Base-by-base conservation (phyloP, 352 stramenopile genomes). In the Phytophthora uliginosa region DNA sequence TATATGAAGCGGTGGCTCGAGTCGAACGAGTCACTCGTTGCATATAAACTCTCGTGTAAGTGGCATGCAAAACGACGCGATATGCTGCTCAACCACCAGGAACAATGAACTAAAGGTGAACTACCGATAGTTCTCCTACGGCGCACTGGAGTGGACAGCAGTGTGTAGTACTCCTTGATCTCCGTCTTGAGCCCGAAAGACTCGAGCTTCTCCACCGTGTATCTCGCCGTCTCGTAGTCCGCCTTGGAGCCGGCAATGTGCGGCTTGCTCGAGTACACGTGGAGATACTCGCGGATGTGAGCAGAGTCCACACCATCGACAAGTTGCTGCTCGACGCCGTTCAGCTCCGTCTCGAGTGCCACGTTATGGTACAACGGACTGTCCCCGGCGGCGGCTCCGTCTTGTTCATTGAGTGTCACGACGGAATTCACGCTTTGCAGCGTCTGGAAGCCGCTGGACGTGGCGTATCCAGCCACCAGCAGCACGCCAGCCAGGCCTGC, bases 101-200 rank as follows among this genome's bases (percentile, higher is more conserved):
- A n/a, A 45, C 17, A n/a, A 45, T 45, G 38, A 13, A 45, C 38
- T n/a, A 45, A 45, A n/a, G 0, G 0, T 7, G 28, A 31, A 31
- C 28, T 7, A 31, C 28, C 28, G 6, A 4, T 10, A 42, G 10
- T 42, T 42, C 13, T 12, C 36, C 3, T 42, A 33, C 78, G 81
- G 42, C 61, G 69, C 17, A 87, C 66, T 0, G 90, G 91, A 51
- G 83, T 77, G 24, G 88, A 95, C 48, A 97, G 64, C 38, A 94
- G 64, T 33, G 83, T 83, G 58, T 92, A 77, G 54, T 96, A 86
- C 42, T 90, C 73, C 71, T 90, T 80, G 60, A 92, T 90, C 55
- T 85, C 73, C 31, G 86, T 78, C 18, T 88, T 71, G 42, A 96
- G 75, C 7, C 89, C 89, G 52, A 86, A 86, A 4, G 77, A 66